phyloP scores from a whole-genome alignment of 768 basidiomycete genomes.

The Sutorius australiensis region DNA sequence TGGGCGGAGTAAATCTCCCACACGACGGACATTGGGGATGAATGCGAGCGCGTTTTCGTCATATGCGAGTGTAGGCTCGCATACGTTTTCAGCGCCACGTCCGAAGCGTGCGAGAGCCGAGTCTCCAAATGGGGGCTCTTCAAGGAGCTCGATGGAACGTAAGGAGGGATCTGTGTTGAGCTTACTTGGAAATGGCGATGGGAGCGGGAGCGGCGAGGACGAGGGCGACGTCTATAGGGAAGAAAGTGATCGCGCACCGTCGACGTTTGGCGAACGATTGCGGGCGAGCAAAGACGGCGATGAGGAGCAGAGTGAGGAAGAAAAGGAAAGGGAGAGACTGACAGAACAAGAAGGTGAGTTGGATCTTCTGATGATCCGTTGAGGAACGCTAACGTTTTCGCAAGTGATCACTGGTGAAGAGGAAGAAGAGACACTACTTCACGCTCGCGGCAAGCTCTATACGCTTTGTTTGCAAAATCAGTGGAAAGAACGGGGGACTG shows the following conservation, averaged over 20 bases:
- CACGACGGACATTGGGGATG: slow-evolving; percentile 39
- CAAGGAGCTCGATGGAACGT: slow-evolving; percentile 44
- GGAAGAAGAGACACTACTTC: slow-evolving; percentile 72
- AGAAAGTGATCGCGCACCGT: slow-evolving; percentile 31
- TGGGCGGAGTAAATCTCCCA: slow-evolving; percentile 53
- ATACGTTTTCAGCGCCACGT: slow-evolving; percentile 39
- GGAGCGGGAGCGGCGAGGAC: slow-evolving; percentile 39
- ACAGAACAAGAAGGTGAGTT: slow-evolving; percentile 66
- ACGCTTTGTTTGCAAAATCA: slow-evolving; percentile 50
- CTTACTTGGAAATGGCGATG: slow-evolving; percentile 37
- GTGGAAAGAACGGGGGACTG: slow-evolving; percentile 80
- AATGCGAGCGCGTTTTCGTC: slow-evolving; percentile 56
- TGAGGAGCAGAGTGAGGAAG: slow-evolving; percentile 44
- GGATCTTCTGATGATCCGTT: not conserved
- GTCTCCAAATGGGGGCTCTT: slow-evolving; percentile 43
- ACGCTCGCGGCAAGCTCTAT: slow-evolving; percentile 76
- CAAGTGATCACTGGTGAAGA: slow-evolving; percentile 77
- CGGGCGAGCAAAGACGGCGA: slow-evolving; percentile 61
- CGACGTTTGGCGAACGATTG: slow-evolving; percentile 61
- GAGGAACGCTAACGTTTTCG: not conserved
- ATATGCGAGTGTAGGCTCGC: slow-evolving; percentile 48
- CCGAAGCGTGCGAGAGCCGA: slow-evolving; percentile 54
- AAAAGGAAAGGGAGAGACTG: slow-evolving; percentile 41
- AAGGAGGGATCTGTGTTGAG: slow-evolving; percentile 23
- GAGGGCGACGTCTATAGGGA: slow-evolving; percentile 37